Evolutionary conservation across 1,284 basidiomycete genomes (phyloP), one percentile per base, ranked within the genome.

Genomic region (Termitomyces sp.): DNA sequence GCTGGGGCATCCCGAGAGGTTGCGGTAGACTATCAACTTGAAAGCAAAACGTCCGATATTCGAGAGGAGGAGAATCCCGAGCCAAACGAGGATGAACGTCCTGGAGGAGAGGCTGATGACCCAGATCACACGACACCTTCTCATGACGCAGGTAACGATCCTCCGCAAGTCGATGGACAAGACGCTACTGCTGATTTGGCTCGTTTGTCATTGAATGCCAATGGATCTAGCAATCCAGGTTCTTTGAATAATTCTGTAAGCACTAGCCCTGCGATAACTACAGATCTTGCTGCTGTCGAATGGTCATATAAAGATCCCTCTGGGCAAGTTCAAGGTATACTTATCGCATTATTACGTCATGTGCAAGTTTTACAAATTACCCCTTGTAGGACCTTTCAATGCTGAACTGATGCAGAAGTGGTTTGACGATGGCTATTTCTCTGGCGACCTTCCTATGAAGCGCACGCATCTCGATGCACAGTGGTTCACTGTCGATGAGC

Each of bases 341-440:
- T 5, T 21, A 30, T 36, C 55, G 45, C 44, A 36, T 43, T 42
- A 42, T 48, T 26, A 49, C 21, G 8, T 19, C 34, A 38, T 38
- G 15, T 39, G 53, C 40, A 31, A 50, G 45, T 31, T 55, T 51
- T 55, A 58, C 61, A 26, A 49, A 57, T 60, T 50, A 46, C 60
- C 54, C 58, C 2, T 41, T 61, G n/a, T 59, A 94, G 93, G 94
- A 50, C 96, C 96, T 1, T 99, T 98, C 78, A 80, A 81, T 41
- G 93, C 90, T 26, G 83, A 88, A 59, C 69, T 90, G 57, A 98
- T 99, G 96, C 94, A 98, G 73, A 92, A 92, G 63, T 98, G 96
- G 96, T 90, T 87, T 69, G 85, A 92, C 53, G 90, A 90, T 66
- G 88, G 88, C 13, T 99, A 97, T 74, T 98, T 99, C 68, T 78